Percentiles rank a stretch among this genome's conserved stretches.
Evolutionary conservation across 1,139 yeast species (phyloP).

Genomic region (Saccharomycopsis phalli): DNA sequence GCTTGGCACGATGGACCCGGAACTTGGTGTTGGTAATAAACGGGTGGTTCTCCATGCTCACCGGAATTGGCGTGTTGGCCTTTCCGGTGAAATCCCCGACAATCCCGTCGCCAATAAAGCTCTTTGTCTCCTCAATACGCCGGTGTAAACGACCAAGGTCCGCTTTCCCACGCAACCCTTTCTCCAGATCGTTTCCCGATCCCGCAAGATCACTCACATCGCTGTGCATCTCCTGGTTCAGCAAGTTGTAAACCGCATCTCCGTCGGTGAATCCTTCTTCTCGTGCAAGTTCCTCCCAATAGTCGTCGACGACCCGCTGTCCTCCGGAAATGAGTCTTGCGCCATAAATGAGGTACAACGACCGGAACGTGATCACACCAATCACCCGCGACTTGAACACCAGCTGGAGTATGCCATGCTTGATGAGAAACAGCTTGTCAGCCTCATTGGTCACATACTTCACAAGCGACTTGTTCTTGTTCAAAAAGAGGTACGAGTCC

Average conservation of each 20-base stretch:
- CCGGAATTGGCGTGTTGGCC: conserved; percentile 13
- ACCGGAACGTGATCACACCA: conserved; percentile 51
- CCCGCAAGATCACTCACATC: background rate
- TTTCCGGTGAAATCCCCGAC: background rate
- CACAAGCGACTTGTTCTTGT: conserved; percentile 48
- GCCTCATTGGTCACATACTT: conserved; percentile 49
- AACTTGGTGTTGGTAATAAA: conserved; percentile 10
- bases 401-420: conserved; percentile 44
- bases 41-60: conserved; percentile 14
- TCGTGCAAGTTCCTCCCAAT: conserved; percentile 63
- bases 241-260: conserved; percentile 32
- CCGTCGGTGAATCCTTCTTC: conserved; percentile 46
- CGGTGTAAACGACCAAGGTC: background rate
- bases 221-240: background rate
- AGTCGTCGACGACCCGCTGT: conserved; percentile 61
- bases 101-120: background rate
- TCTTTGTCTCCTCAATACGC: background rate
- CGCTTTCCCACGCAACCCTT: background rate
- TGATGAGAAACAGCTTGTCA: conserved; percentile 53
- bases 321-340: conserved; percentile 58
- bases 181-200: background rate
- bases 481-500: conserved; percentile 56
- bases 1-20: background rate
- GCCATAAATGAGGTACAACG: conserved; percentile 65
- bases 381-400: conserved; percentile 61